Percentiles rank a stretch among this genome's conserved stretches.
Evolutionary conservation across 1,139 yeast species (phyloP).

Genomic region (Petasospora fabianii): DNA sequence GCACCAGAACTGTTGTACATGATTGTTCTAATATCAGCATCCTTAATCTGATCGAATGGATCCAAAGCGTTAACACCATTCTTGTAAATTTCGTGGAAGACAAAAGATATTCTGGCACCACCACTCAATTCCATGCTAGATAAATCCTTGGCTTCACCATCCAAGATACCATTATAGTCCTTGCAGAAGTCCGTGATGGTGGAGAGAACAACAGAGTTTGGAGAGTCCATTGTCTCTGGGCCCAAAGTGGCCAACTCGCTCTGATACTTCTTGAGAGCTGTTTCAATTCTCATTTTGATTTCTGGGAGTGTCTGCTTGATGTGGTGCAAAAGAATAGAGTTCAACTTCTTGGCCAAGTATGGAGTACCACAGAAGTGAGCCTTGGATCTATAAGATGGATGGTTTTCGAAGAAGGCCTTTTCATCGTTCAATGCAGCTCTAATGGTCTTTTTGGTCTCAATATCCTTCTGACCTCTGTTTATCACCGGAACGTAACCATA

Average conservation of each 20-base stretch:
- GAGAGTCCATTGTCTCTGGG: constrained; percentile 83
- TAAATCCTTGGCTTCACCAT: constrained; percentile 91
- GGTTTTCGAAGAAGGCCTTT: constrained; percentile 68
- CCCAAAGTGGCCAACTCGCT: constrained; percentile 74
- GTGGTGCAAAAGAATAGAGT: constrained; percentile 85
- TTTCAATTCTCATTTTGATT: constrained; percentile 85
- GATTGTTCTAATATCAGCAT: constrained; percentile 95
- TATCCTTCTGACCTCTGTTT: constrained; percentile 96
- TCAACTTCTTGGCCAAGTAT: constrained; percentile 87
- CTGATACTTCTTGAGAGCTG: constrained; percentile 77
- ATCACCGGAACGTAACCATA: constrained; percentile 97
- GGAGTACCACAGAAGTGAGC: constrained; percentile 96
- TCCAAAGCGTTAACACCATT: constrained; percentile 91
- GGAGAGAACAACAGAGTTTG: constrained; percentile 83
- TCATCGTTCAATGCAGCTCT: constrained; percentile 86
- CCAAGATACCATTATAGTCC: constrained; percentile 86
- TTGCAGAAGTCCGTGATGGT: constrained; percentile 91
- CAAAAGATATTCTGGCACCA: constrained; percentile 98
- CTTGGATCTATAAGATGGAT: constrained; percentile 76
- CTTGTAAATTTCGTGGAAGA: constrained; percentile 92
- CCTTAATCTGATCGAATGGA: constrained; percentile 96
- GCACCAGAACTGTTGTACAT: constrained; percentile 97
- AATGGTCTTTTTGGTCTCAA: constrained; percentile 81
- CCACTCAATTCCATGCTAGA: constrained; percentile 85
- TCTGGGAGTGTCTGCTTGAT: constrained; percentile 93